Evolutionary conservation across 331 rosid species (phyloP), one percentile per base, ranked within the genome.

Genomic region (Stylosanthes scabra): DNA sequence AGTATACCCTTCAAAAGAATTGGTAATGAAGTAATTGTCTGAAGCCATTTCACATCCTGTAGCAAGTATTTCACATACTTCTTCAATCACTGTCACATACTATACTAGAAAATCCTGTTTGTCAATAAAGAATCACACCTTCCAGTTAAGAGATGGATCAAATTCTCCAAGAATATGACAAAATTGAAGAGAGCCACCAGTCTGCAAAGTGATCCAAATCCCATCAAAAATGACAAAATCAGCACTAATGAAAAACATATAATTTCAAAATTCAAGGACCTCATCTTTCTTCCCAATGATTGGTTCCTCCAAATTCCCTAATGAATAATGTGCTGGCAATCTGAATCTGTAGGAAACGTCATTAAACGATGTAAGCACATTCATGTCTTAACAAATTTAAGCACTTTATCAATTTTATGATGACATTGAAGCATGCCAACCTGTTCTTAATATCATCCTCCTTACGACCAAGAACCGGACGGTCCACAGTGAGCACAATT

Each of bases 381-480:
- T 4, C 66, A 54, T 45, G 9, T 60, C 13, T 70, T 41, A 59
- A 4, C 37, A 62, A 46, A 54, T 69, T 51, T 40, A 59, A 69
- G 31, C 16, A 40, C 25, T 59, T 74, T 20, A 20, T 20, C 25
- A 20, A 20, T 20, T 0, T 20, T 20, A 20, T 20, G 25, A 20
- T 20, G 25, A 20, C 25, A 20, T 0, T 20, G 25, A 20, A 20
- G 25, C 25, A 20, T 20, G 34, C 68, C 5, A 60, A 88, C 97
- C 97, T 91, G 88, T 93, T 93, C 82, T 89, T 93, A 81, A 91
- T 89, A 80, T 93, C 95, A 31, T 94, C 97, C 74, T 93, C 96
- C 78, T 97, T 82, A 56, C 93, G 96, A 74, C 97, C 97, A 14
- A 93, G 94, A 52, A 86, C 37, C 59, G 98, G 97, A 76, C 93